Conservation (phyloP, 2,329 filamentous ascomycete species). For the Mycosphaerelloides madeirae region DNA sequence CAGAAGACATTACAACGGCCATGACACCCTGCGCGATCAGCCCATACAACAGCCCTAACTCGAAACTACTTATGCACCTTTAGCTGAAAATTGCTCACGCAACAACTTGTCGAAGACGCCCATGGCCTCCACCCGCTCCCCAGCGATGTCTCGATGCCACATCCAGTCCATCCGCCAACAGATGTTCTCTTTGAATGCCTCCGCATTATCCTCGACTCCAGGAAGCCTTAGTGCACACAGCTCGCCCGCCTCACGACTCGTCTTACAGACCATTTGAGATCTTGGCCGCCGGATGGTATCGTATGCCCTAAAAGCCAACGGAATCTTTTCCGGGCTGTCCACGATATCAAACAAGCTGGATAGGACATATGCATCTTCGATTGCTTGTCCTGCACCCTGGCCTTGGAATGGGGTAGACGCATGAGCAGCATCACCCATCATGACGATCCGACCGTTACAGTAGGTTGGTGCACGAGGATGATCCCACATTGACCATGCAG, state of each 20-base stretch:
- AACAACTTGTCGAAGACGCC: not conserved
- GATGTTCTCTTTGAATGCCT: conserved; percentile 1
- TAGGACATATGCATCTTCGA: conserved; percentile 25
- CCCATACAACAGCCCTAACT: no score
- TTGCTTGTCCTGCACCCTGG: conserved; percentile 25
- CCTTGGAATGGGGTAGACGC: conserved; percentile 40
- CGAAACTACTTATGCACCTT: no score
- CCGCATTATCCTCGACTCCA: not conserved
- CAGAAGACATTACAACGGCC: no score
- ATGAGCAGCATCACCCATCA: conserved; percentile 38
- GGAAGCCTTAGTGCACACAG: not conserved
- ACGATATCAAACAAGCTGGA: not conserved
- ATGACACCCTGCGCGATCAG: no score
- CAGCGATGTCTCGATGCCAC: conserved; percentile 4
- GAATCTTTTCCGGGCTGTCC: conserved; percentile 2
- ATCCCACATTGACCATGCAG: conserved; percentile 35
- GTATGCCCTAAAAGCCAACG: conserved; percentile 5
- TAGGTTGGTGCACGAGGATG: conserved; percentile 39
- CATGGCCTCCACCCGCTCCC: conserved; percentile 2
- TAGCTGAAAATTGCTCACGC: no score
- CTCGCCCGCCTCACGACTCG: conserved; percentile 7
- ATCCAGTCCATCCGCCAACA: conserved; percentile 4
- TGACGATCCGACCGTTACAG: conserved; percentile 33
- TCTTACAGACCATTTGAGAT: conserved; percentile 8
- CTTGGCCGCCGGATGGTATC: conserved; percentile 8